Conservation (phyloP, 352 stramenopile genomes). For the Pythium biforme region DNA sequence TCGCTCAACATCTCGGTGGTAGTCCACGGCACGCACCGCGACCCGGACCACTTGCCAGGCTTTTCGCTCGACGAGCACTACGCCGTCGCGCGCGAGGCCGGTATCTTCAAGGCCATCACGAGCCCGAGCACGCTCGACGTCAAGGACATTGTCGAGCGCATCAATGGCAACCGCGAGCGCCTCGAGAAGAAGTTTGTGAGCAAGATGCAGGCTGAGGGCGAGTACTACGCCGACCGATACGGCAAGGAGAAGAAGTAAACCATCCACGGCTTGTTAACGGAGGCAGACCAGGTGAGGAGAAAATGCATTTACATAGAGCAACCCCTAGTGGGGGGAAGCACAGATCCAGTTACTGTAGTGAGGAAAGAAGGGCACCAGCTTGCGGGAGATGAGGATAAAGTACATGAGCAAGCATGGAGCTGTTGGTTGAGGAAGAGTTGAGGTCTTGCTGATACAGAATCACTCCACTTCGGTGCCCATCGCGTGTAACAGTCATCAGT, state of each 20-base stretch:
- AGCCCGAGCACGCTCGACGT: conserved; percentile 78
- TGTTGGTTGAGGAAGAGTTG: neutral
- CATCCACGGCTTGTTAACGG: too few species aligned
- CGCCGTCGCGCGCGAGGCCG: conserved; percentile 65
- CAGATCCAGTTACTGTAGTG: neutral
- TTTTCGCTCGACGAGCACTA: conserved; percentile 84
- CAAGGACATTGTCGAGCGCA: conserved; percentile 86
- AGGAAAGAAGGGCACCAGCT: neutral
- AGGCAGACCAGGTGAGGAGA: neutral
- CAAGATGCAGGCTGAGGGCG: conserved; percentile 92
- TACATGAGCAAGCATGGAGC: neutral
- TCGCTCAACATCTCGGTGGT: conserved; percentile 86
- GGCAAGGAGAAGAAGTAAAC: conserved; percentile 48
- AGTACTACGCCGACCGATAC: conserved; percentile 92
- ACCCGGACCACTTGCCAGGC: conserved; percentile 53
- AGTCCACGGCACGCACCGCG: conserved; percentile 85
- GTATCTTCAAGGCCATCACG: conserved; percentile 81
- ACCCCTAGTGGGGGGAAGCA: neutral
- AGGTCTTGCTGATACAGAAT: neutral
- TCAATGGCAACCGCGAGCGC: conserved; percentile 88
- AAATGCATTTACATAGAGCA: conserved; percentile 1
- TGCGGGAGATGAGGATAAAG: neutral
- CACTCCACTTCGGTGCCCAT: neutral
- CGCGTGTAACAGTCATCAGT: neutral
- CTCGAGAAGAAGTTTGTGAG: conserved; percentile 92